Percentiles rank a stretch among this genome's conserved stretches.
Evolutionary conservation across 1,139 yeast genomes (phyloP).

Genomic region (Taphrina deformans): DNA sequence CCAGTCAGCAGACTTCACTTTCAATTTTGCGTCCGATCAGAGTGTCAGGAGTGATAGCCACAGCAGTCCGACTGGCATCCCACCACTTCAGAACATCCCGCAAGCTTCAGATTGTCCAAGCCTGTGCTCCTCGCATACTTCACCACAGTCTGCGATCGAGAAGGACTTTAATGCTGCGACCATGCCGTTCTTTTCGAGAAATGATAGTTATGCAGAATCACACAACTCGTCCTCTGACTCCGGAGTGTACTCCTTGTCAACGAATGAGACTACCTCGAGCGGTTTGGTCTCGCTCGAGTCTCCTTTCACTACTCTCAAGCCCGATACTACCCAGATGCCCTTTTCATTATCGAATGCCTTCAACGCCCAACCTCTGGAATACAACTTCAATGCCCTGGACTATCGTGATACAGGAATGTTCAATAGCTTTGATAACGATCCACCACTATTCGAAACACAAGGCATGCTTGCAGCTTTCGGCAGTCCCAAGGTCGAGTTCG

Average conservation of each 20-base stretch:
- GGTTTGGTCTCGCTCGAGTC: background rate
- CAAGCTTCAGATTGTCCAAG: conserved; percentile 10
- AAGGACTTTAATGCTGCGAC: conserved; percentile 27
- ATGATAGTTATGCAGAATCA: conserved; percentile 3
- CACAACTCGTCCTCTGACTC: background rate
- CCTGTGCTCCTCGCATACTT: conserved; percentile 17
- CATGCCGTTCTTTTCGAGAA: conserved; percentile 15
- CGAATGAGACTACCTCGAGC: background rate
- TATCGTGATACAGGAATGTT: conserved; percentile 5
- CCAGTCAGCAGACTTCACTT: conserved; percentile 4
- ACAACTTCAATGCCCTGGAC: background rate
- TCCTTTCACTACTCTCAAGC: background rate
- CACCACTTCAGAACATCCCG: background rate
- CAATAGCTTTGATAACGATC: conserved; percentile 9
- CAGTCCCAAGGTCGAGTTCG: background rate
- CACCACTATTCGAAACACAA: background rate
- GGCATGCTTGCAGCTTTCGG: background rate
- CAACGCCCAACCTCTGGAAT: background rate
- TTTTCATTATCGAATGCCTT: background rate
- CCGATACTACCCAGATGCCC: background rate
- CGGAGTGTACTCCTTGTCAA: background rate
- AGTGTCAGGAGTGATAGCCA: background rate
- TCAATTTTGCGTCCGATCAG: background rate
- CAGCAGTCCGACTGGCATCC: background rate
- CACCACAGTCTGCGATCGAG: conserved; percentile 18